Conservation (phyloP, 2,329 filamentous ascomycete genomes). For the Apiospora pterosperma region DNA sequence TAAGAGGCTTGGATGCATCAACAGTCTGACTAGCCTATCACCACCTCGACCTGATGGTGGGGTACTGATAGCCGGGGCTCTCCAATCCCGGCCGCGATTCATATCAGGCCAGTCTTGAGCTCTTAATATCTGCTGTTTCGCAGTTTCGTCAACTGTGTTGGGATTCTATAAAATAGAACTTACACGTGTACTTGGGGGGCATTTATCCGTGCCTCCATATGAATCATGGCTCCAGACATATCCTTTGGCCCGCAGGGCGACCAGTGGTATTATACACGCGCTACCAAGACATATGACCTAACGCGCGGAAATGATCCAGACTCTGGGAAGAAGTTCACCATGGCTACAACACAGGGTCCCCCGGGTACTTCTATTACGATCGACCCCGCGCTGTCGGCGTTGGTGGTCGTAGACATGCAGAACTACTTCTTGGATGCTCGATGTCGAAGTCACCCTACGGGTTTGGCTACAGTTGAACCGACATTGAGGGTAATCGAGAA, state of each 20-base stretch:
- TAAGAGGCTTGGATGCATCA: background rate
- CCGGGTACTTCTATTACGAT: slow-evolving; percentile 32
- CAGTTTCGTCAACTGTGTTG: background rate
- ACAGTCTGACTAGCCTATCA: background rate
- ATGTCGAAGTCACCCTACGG: slow-evolving; percentile 38
- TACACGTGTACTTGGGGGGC: background rate
- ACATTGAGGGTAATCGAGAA: slow-evolving; percentile 37
- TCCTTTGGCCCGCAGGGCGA: slow-evolving; percentile 26
- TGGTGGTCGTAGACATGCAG: slow-evolving; percentile 52
- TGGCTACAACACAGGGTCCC: slow-evolving; percentile 24
- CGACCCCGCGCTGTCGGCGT: slow-evolving; percentile 36
- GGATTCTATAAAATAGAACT: background rate
- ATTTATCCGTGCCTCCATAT: background rate
- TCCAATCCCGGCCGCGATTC: background rate
- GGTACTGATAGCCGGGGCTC: background rate
- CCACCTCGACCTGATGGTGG: background rate
- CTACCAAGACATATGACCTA: slow-evolving; percentile 23
- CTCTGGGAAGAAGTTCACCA: slow-evolving; percentile 11
- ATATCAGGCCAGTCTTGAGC: background rate
- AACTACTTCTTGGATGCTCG: slow-evolving; percentile 46
- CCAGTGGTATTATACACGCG: slow-evolving; percentile 27
- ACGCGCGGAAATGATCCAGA: slow-evolving; percentile 12
- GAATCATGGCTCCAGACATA: slow-evolving; percentile 15
- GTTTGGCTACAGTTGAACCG: slow-evolving; percentile 36
- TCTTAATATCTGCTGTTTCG: background rate